Conservation (phyloP, 1,284 basidiomycete genomes). For the Naganishia liquefaciens region DNA sequence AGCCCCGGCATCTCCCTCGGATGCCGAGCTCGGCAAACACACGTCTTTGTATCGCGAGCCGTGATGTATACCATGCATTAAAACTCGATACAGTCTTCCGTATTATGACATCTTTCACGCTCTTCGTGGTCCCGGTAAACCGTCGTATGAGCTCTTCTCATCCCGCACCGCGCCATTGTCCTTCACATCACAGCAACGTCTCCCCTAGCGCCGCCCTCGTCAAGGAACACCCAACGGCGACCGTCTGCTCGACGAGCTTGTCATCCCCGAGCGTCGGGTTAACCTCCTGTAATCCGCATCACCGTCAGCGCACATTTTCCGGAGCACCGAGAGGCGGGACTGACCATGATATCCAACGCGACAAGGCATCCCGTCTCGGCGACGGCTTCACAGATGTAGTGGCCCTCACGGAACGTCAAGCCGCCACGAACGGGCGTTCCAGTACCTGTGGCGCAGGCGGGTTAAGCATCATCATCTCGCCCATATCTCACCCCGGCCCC, state of each 20-base stretch:
- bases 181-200: conserved; percentile 51
- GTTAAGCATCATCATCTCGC: conserved; percentile 20
- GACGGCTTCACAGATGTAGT: conserved; percentile 90
- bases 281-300: conserved; percentile 69
- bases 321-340: conserved; percentile 38
- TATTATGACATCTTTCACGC: no score
- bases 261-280: conserved; percentile 82
- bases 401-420: conserved; percentile 93
- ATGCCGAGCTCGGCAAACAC: no score
- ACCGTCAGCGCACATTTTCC: conserved; percentile 5
- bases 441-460: conserved; percentile 39
- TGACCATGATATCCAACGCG: conserved; percentile 85
- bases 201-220: conserved; percentile 84
- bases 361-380: conserved; percentile 91
- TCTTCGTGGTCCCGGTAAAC: no score
- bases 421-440: conserved; percentile 79
- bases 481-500: neutral
- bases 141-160: neutral
- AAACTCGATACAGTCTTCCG: no score
- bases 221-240: conserved; percentile 90
- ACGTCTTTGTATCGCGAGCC: no score
- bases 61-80: no score
- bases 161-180: neutral
- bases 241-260: conserved; percentile 77
- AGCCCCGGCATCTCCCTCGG: no score